Base-by-base conservation (phyloP, 108 stramenopile species). In the Skeletonema tropicum region DNA sequence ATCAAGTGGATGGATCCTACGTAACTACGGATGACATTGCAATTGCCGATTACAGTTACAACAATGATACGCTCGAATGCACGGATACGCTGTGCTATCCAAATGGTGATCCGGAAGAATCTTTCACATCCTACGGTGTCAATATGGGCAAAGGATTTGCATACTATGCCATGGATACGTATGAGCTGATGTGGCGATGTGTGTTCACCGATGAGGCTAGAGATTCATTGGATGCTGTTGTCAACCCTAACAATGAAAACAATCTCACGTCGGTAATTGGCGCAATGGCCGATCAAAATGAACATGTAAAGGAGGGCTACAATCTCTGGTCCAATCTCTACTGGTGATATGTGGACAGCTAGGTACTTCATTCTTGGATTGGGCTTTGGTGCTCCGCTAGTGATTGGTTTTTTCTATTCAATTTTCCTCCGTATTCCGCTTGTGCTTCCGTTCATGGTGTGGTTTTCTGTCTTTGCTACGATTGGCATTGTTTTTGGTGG, bases 361-460 rank as follows among this genome's bases (percentile, higher is more conserved):
- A 60, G 85, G 45, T 64, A 85, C 17, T 87, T 78, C 39, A 89
- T 98, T 49, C 42, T 94, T 32, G 90, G 86, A 17, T 94, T 96
- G 70, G 97, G 98, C 9, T 90, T 96, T 45, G 93, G 90, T 11
- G 66, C 84, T 8, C 70, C 94, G 4, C 55, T 86, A 74, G 77
- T 87, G 0, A 25, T 97, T 31, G 89, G 91, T 26, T 88, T 95
- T 62, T 7, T 85, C 26, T 98, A 96, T 74, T 71, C 90, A 11
- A 58, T 79, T 31, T 59, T 94, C 39, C 73, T 98, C 3, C 93
- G 95, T 29, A 77, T 98, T 12, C 97, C 96, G 1, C 83, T 85
- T 21, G 75, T 98, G 11, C 77, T 98, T 8, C 74, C 71, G 23
- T 8, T 87, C 29, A 69, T 98, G 58, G 83, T 97, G 21, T 98